phyloP scores from a whole-genome alignment of 1,284 basidiomycete species.

The Trichosporon sp. region DNA sequence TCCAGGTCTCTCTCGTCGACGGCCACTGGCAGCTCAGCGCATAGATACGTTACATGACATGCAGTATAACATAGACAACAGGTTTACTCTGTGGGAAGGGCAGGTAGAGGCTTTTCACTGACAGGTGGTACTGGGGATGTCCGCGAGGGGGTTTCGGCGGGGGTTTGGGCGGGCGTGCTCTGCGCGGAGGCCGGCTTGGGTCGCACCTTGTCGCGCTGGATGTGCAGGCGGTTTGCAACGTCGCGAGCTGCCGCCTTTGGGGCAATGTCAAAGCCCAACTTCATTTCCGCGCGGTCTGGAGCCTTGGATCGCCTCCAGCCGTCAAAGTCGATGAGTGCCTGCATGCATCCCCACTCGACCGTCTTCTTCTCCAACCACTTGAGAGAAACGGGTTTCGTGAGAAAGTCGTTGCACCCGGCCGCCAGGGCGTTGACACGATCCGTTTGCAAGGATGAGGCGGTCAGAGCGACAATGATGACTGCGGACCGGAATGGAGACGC shows the following conservation, averaged over 20 bases:
- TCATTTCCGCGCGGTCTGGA: constrained; percentile 47
- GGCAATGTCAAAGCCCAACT: constrained; percentile 48
- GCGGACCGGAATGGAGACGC: constrained; percentile 78
- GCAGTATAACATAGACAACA: constrained; percentile 23
- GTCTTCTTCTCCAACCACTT: constrained; percentile 98
- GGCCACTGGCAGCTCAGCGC: constrained; percentile 44
- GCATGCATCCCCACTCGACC: constrained; percentile 83
- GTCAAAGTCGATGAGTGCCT: constrained; percentile 58
- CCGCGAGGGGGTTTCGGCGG: constrained; percentile 1
- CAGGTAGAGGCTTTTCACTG: constrained; percentile 19
- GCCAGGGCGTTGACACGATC: constrained; percentile 95
- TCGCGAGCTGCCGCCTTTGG: constrained; percentile 51
- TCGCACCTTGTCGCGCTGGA: constrained; percentile 43
- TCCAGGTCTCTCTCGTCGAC: constrained; percentile 40
- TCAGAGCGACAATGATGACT: constrained; percentile 97
- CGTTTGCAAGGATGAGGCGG: constrained; percentile 86
- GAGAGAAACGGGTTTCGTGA: constrained; percentile 94
- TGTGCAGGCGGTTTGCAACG: constrained; percentile 47
- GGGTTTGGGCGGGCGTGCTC: not conserved
- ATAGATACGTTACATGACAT: constrained; percentile 27
- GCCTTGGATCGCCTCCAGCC: constrained; percentile 56
- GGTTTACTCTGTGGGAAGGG: constrained; percentile 15
- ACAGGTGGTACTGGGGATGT: not conserved
- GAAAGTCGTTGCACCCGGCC: constrained; percentile 97
- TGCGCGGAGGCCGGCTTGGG: constrained; percentile 11